Conservation (phyloP, 164 flowering plant genomes). For the Umbellularia californica region DNA sequence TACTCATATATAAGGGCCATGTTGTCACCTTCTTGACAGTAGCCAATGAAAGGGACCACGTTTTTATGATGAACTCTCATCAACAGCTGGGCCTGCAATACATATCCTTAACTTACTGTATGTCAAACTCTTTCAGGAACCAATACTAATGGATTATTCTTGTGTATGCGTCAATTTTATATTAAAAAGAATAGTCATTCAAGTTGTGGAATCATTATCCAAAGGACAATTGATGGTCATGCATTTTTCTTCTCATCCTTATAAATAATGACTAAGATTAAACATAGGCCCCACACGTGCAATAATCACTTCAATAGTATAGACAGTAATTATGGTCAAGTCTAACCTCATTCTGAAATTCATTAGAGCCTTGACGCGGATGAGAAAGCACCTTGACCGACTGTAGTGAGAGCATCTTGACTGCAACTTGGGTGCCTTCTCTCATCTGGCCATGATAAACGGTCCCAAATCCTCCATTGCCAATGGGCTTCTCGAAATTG, state of each 20-base stretch:
- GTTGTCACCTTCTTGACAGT: slow-evolving; percentile 31
- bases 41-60: slow-evolving; percentile 43
- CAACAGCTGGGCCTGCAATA: slow-evolving; percentile 36
- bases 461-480: slow-evolving; percentile 47
- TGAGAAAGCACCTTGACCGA: slow-evolving; percentile 3
- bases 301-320: no score
- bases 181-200: no score
- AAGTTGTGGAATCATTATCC: no score
- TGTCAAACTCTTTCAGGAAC: neutral
- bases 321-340: neutral
- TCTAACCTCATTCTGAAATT: slow-evolving; percentile 42
- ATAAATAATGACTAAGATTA: no score
- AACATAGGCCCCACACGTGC: no score
- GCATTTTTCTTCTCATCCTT: no score
- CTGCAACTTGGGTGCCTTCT: slow-evolving; percentile 38
- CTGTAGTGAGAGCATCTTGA: slow-evolving; percentile 40
- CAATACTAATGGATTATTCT: no score
- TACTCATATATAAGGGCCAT: slow-evolving; percentile 43
- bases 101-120: neutral
- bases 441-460: slow-evolving; percentile 38
- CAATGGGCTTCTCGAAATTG: slow-evolving; percentile 34
- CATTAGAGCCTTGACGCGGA: slow-evolving; percentile 33
- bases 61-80: slow-evolving; percentile 43
- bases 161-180: no score
- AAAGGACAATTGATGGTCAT: no score